phyloP scores from a whole-genome alignment of 2,329 filamentous ascomycete species.

The Pyrenophora tritici-repentis region DNA sequence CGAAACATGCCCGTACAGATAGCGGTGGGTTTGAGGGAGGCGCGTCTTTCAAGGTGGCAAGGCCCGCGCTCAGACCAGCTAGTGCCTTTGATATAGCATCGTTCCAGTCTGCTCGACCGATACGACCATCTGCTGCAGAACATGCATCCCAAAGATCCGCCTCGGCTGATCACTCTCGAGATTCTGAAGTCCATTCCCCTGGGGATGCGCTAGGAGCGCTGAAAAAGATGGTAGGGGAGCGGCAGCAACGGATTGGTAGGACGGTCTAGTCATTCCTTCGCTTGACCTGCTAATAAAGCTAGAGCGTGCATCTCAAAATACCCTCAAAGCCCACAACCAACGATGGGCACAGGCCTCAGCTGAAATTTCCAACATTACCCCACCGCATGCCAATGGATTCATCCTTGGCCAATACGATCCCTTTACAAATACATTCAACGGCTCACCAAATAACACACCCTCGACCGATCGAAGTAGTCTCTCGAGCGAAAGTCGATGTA shows the following conservation, averaged over 20 bases:
- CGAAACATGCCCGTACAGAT: slow-evolving; percentile 45
- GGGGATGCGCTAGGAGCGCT: slow-evolving; percentile 49
- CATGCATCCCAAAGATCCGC: slow-evolving; percentile 38
- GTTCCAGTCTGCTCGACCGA: slow-evolving; percentile 36
- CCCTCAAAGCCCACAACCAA: slow-evolving; percentile 51
- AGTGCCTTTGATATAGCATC: slow-evolving; percentile 40
- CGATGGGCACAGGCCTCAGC: slow-evolving; percentile 53
- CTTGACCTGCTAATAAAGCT: slow-evolving; percentile 20
- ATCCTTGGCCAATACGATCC: slow-evolving; percentile 33
- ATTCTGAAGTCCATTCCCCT: slow-evolving; percentile 32
- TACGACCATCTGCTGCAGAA: slow-evolving; percentile 24
- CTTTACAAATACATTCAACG: slow-evolving; percentile 46
- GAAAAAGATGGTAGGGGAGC: slow-evolving; percentile 48
- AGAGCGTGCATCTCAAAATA: slow-evolving; percentile 43
- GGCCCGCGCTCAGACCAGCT: slow-evolving; percentile 39
- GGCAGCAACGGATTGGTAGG: slow-evolving; percentile 44
- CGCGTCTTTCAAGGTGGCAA: slow-evolving; percentile 41
- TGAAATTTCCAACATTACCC: slow-evolving; percentile 36
- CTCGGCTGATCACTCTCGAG: slow-evolving; percentile 31
- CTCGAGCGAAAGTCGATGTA: slow-evolving; percentile 58
- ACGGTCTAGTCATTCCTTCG: neutral
- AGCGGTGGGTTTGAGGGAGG: slow-evolving; percentile 34
- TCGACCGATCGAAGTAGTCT: slow-evolving; percentile 59
- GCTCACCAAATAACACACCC: slow-evolving; percentile 57
- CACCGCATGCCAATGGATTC: slow-evolving; percentile 16